A percentile compares a stretch with the other conserved stretches of the same genome.
Conservation (phyloP, 208 protist genomes). For the Crithidia fasciculata region DNA sequence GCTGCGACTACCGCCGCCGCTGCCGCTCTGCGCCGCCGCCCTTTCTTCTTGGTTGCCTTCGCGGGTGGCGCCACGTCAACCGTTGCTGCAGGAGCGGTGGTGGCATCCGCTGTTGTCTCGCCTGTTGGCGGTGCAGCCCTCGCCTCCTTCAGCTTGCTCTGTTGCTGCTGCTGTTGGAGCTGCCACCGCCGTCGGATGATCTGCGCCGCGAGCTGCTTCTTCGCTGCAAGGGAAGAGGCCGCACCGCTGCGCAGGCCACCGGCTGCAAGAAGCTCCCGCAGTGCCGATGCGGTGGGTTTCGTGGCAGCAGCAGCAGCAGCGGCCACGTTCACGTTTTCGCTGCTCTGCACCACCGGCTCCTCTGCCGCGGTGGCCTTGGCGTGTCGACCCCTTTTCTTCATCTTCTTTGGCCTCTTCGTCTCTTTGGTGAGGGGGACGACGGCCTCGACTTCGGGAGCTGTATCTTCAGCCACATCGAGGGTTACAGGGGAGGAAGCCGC, state of each 20-base stretch:
- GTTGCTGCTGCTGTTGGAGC: constrained; percentile 21
- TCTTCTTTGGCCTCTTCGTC: no score
- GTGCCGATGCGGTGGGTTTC: not conserved
- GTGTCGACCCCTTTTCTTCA: no score
- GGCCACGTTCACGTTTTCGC: not conserved
- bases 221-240: constrained; percentile 7
- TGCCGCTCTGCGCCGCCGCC: not conserved
- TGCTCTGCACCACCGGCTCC: not conserved
- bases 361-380: no score
- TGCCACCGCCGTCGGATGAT: constrained; percentile 34
- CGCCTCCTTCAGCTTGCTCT: no score
- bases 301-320: not conserved
- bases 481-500: no score
- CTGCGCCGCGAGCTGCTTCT: constrained; percentile 24
- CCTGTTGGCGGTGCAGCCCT: no score
- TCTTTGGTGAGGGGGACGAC: no score
- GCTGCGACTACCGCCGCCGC: constrained; percentile 7
- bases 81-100: not conserved
- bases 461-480: no score
- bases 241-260: not conserved
- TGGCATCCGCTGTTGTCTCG: not conserved
- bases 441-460: no score
- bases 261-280: not conserved
- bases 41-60: not conserved
- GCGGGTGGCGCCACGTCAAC: not conserved